Percentiles rank a stretch among this genome's conserved stretches.
Evolutionary conservation across 345 rosid species (phyloP).

Genomic region (Fremontodendron californicum): DNA sequence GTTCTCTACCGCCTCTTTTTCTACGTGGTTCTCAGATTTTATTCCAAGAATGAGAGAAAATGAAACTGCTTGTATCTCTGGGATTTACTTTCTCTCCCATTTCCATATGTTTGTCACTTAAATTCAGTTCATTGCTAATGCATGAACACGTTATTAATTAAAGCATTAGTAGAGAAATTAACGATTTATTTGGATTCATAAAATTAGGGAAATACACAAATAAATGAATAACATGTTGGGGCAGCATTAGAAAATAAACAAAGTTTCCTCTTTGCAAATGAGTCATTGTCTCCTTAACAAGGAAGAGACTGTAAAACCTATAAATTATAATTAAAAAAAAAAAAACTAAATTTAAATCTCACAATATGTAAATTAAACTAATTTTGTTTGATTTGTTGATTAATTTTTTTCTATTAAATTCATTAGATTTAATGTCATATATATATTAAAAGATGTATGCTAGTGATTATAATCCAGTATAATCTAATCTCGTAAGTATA

Average conservation of each 20-base stretch:
- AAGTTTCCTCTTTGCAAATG: too few species aligned
- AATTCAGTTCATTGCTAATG: neutral
- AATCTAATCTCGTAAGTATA: neutral
- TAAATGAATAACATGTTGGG: neutral
- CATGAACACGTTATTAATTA: neutral
- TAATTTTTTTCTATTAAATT: too few species aligned
- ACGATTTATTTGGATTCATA: neutral
- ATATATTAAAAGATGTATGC: neutral
- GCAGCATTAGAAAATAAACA: neutral
- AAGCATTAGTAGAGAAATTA: neutral
- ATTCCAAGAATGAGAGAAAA: conserved; percentile 53
- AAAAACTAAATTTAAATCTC: too few species aligned
- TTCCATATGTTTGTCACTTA: neutral
- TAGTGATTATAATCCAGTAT: too few species aligned
- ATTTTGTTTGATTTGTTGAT: too few species aligned
- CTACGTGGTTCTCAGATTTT: conserved; percentile 51
- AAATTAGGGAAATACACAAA: neutral
- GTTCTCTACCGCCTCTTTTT: conserved; percentile 51
- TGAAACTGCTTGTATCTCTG: conserved; percentile 4
- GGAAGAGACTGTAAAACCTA: too few species aligned
- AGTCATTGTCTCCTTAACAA: too few species aligned
- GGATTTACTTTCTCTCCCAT: neutral
- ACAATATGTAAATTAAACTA: too few species aligned
- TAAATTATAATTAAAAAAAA: too few species aligned
- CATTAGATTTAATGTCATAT: too few species aligned